Evolutionary conservation across 75 land plant species (phyloP).

Genomic region (Isoetes taiwanensis): DNA sequence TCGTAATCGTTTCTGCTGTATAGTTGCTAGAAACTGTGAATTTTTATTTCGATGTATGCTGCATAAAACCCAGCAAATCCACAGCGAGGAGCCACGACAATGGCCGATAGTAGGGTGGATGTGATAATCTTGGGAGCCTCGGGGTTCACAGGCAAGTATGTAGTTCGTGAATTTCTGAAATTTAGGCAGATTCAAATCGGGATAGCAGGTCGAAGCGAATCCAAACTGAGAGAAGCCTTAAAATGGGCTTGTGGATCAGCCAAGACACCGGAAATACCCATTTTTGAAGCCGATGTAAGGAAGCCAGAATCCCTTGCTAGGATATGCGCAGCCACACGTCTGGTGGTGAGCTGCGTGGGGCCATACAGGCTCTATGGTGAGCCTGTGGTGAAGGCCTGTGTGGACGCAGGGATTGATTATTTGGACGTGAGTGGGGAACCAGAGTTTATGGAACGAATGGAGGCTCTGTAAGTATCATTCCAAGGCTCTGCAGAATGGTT

Average conservation of each 20-base stretch:
- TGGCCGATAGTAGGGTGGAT: no score
- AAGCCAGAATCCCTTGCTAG: constrained; percentile 27
- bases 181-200: constrained; percentile 37
- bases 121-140: constrained; percentile 75
- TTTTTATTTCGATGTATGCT: no score
- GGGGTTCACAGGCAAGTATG: constrained; percentile 91
- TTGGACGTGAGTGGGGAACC: constrained; percentile 90
- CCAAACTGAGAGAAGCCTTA: constrained; percentile 41
- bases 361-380: constrained; percentile 70
- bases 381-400: constrained; percentile 83
- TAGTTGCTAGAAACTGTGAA: no score
- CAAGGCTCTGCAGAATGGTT: constrained; percentile 38
- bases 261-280: constrained; percentile 28
- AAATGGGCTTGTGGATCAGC: constrained; percentile 40
- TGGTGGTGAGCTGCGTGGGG: constrained; percentile 69
- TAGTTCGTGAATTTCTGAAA: constrained; percentile 59
- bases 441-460: constrained; percentile 92
- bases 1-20: no score
- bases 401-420: constrained; percentile 65
- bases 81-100: no score
- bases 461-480: constrained; percentile 44
- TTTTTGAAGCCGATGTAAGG: constrained; percentile 42
- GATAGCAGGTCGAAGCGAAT: constrained; percentile 58
- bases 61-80: no score
- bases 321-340: constrained; percentile 24